Percentiles rank a stretch among this genome's conserved stretches.
Conservation (phyloP, 2,329 filamentous ascomycete genomes). For the Pestalotiopsis sp. region DNA sequence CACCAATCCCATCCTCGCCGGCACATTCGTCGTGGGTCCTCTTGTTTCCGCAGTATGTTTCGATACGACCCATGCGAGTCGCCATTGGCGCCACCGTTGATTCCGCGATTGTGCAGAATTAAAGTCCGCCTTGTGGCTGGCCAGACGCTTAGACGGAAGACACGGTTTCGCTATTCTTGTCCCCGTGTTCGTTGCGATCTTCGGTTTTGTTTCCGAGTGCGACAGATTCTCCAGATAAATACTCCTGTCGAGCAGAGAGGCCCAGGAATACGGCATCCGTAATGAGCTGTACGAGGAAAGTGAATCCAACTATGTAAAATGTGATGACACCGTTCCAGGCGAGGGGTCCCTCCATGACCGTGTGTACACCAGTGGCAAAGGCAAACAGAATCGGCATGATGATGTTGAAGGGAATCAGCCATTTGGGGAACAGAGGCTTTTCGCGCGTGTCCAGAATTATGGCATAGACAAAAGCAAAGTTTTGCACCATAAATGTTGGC, state of each 20-base stretch:
- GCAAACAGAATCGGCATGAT: constrained; percentile 9
- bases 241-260: constrained; percentile 6
- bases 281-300: constrained; percentile 6
- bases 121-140: not conserved
- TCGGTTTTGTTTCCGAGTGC: not conserved
- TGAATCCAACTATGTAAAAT: constrained; percentile 7
- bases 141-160: not conserved
- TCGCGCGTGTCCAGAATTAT: constrained; percentile 1
- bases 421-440: constrained; percentile 10
- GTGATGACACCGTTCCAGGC: constrained; percentile 8
- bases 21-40: not conserved
- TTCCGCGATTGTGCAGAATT: not conserved
- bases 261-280: constrained; percentile 2
- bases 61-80: not conserved
- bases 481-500: constrained; percentile 11
- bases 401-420: constrained; percentile 10
- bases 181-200: not conserved
- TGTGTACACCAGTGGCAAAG: constrained; percentile 7
- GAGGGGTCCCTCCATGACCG: not conserved
- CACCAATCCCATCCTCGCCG: not conserved
- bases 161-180: not conserved
- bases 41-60: not conserved
- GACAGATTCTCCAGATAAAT: constrained; percentile 16
- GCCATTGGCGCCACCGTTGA: not conserved
- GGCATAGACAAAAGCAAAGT: constrained; percentile 11